Conservation (phyloP, 495 filamentous ascomycete species). For the Trichoderma gamsii region DNA sequence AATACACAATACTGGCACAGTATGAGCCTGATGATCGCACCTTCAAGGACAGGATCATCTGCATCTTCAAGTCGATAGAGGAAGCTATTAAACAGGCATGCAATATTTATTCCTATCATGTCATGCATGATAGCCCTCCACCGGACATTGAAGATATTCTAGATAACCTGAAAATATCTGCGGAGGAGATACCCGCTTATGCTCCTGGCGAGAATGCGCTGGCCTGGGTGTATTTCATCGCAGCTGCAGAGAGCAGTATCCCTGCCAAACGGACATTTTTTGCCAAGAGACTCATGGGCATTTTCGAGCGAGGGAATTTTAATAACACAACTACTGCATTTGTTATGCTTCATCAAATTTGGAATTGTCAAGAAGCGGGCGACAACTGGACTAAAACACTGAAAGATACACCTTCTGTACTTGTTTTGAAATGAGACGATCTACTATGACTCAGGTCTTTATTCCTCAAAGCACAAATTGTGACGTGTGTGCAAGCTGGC, state of each 20-base stretch:
- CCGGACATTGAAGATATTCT: background rate
- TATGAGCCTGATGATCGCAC: background rate
- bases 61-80: background rate
- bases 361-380: background rate
- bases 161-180: background rate
- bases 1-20: background rate
- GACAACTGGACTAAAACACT: background rate
- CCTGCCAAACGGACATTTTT: background rate
- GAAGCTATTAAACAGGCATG: background rate
- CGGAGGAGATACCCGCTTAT: background rate
- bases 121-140: background rate
- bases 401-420: background rate
- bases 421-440: background rate
- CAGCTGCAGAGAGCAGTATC: background rate
- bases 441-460: too few relatives aligned
- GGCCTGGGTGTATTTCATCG: background rate
- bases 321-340: background rate
- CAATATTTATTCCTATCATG: background rate
- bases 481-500: too few relatives aligned
- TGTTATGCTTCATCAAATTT: background rate
- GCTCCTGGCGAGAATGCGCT: background rate
- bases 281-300: background rate
- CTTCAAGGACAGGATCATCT: background rate
- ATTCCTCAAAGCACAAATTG: too few relatives aligned
- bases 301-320: background rate